Base-by-base conservation (phyloP, 768 basidiomycete genomes). In the Tephrocybe rancida region DNA sequence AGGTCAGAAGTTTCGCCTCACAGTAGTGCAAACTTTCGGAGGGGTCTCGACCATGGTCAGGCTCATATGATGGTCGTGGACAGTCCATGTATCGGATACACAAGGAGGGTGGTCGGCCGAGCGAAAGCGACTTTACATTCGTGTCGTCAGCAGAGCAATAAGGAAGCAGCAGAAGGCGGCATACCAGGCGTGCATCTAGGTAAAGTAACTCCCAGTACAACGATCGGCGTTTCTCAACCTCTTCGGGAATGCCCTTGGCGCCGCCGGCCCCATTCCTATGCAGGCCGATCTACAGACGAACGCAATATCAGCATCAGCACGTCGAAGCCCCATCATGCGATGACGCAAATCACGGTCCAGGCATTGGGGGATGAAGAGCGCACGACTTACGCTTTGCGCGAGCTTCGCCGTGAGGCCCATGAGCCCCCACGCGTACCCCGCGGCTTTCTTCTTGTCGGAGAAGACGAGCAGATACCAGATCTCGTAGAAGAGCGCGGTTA, bases 121-220 rank as follows among this genome's bases (percentile, higher is more conserved):
- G 75, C 47, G 85, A 85, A 24, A 88, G 72, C 27, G 85, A 84
- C 78, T 80, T 55, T 5, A 34, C 44, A 39, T 0, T 24, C 21
- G 27, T 18, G 18, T 41, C 39, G 29, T 46, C 32, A 42, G 42
- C 24, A 46, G 8, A 45, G 46, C 29, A 56, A n/a, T 6, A 4
- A 55, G 64, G 11, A 25, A 55, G n/a, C 19, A 73, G 68, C 16
- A 44, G 32, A 24, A 67, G 39, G 13, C 2, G 6, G n/a, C 75
- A 35, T 60, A 78, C 78, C 61, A 88, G 73, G 21, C 87, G 81
- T 21, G 77, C 78, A 67, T 89, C 87, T 54, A 88, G 70, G 63
- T 83, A 81, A 51, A 87, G 71, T 50, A 88, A 70, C 61, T 88
- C 86, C 86, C 86, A 89, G 64, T 85, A 85, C 47, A 88, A 72